phyloP scores from a whole-genome alignment of 192 early-diverging fungal species.

The Mortierella antarctica region DNA sequence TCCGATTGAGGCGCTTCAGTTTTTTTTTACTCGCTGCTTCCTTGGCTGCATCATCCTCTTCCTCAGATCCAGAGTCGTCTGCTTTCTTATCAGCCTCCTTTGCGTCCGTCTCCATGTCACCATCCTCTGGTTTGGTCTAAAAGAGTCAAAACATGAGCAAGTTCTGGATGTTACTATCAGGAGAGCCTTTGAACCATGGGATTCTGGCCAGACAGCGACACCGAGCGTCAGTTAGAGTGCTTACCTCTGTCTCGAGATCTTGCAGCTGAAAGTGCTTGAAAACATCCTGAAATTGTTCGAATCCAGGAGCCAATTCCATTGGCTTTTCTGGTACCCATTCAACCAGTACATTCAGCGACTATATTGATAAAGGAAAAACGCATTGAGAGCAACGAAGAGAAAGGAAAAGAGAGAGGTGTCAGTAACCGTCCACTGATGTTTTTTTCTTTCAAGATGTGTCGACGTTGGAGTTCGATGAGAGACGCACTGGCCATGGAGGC shows the following conservation, averaged over 20 bases:
- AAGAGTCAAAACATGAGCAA: neutral
- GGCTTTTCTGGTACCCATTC: conserved; percentile 47
- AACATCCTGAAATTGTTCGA: conserved; percentile 56
- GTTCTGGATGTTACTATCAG: neutral
- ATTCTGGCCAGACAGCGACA: neutral
- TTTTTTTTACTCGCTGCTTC: conserved; percentile 68
- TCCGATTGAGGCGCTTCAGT: conserved; percentile 65
- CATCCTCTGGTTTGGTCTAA: conserved; percentile 15
- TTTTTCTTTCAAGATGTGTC: neutral
- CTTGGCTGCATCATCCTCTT: conserved; percentile 48
- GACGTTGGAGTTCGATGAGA: neutral
- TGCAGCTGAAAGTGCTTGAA: conserved; percentile 57
- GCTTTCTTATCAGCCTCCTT: conserved; percentile 27
- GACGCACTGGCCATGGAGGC: neutral
- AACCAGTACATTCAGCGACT: conserved; percentile 39
- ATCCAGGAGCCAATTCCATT: conserved; percentile 42
- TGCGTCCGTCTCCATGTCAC: conserved; percentile 16
- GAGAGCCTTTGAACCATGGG: neutral
- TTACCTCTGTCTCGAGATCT: conserved; percentile 51
- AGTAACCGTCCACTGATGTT: neutral
- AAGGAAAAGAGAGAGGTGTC: neutral
- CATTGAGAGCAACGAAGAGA: neutral
- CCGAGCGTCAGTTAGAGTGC: neutral
- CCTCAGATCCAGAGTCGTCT: conserved; percentile 37
- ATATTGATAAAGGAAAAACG: neutral